Percentiles rank a stretch among this genome's conserved stretches.
These are phyloP conservation scores for Dactylellina cionopaga DNA, from an alignment of 2,329 filamentous ascomycete genomes.

Conservation along the genomic window DNA sequence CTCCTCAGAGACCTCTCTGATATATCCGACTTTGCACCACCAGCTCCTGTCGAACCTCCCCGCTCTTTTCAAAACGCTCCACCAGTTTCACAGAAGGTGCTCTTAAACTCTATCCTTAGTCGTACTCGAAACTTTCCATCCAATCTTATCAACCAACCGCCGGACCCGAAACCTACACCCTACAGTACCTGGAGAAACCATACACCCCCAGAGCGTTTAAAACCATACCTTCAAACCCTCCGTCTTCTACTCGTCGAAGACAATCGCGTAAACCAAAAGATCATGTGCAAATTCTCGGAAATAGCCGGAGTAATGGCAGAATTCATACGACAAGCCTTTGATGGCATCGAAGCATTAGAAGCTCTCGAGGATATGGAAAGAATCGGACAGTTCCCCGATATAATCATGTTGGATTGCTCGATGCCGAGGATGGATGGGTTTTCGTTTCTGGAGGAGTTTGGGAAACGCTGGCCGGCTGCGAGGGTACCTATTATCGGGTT, in stretches of 20 bases:
- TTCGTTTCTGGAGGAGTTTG: conserved; percentile 28
- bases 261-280: conserved; percentile 21
- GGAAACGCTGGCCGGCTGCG: conserved; percentile 12
- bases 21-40: conserved; percentile 10
- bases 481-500: conserved; percentile 16
- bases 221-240: conserved; percentile 19
- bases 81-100: not conserved
- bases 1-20: conserved; percentile 42
- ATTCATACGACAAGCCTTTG: conserved; percentile 4
- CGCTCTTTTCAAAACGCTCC: not conserved
- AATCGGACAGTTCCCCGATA: conserved; percentile 17
- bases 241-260: conserved; percentile 24
- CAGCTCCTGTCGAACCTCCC: not conserved
- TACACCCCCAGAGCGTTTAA: not conserved
- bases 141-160: not conserved
- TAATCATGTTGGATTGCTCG: conserved; percentile 15
- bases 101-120: conserved; percentile 20
- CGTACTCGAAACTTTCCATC: not conserved
- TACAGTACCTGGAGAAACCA: not conserved
- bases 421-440: conserved; percentile 34
- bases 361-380: conserved; percentile 12
- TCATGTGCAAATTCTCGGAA: not conserved
- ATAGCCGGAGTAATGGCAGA: conserved; percentile 7
- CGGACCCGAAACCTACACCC: not conserved
- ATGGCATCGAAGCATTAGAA: conserved; percentile 19